Evolutionary conservation across 139 green algal species (phyloP), one percentile per base, ranked within the genome.

Genomic region (Tetradesmus obliquus): DNA sequence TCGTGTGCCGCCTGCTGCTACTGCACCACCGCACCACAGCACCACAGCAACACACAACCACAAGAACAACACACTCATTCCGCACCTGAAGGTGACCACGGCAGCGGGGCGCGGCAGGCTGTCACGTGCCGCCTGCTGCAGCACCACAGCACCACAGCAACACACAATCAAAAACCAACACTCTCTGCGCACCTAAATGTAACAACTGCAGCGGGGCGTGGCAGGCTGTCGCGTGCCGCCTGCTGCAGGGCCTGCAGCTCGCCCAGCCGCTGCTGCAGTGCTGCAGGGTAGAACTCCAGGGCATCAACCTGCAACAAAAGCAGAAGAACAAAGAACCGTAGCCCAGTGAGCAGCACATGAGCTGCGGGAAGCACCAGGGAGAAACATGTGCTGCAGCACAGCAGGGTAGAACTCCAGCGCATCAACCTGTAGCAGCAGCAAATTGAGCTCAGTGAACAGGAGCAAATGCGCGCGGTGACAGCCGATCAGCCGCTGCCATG

Each of bases 11-110:
- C 45, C 54, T 85, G 32, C 55, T 89, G 76, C 88, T 45, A 45
- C 32, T 45, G 32, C 32, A 45, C 32, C 32, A 45, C 32, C 32
- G 32, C 32, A 45, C 32, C 32, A 45, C 32, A 45, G 32, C 32
- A 45, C 32, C 32, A 45, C 32, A 45, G 32, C 32, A 45, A 45
- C 32, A 45, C 32, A 45, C 32, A 45, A 45, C 32, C 32, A 45
- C 32, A 45, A 45, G 32, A 45, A 45, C 32, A 45, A 45, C 32
- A 45, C 32, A 45, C 32, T 45, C 32, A 45, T 45, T 45, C 32
- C 55, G n/a, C 24, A 92, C 88, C 91, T 92, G 92, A 97, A 97
- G 3, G 94, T 97, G 1, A 96, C 94, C 45, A 97, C 94, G 1
- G 94, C 95, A 57, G 95, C 85, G 20, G 93, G 84, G 19, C 92